A percentile compares a stretch with the other conserved stretches of the same genome.
Conservation (phyloP, 2,329 filamentous ascomycete genomes). For the Salinomyces thailandicus region DNA sequence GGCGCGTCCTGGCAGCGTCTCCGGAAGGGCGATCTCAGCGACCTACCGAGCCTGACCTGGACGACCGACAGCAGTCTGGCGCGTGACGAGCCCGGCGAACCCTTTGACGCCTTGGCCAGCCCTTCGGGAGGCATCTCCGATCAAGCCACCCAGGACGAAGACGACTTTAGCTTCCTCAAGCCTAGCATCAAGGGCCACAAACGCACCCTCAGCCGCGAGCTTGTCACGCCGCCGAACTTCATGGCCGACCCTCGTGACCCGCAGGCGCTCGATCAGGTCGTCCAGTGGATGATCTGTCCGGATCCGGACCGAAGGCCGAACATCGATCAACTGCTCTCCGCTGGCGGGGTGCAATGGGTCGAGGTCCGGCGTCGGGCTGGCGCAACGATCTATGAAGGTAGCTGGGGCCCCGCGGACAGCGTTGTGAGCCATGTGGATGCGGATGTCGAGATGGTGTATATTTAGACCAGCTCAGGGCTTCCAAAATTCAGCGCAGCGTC, state of each 20-base stretch:
- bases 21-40: constrained; percentile 77
- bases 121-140: constrained; percentile 18
- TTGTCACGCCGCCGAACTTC: constrained; percentile 66
- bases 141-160: constrained; percentile 23
- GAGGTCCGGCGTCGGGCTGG: constrained; percentile 65
- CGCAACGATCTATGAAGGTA: constrained; percentile 92
- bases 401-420: constrained; percentile 73
- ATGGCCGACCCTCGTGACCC: constrained; percentile 69
- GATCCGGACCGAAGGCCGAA: constrained; percentile 63
- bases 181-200: constrained; percentile 17
- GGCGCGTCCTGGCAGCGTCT: constrained; percentile 84
- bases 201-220: constrained; percentile 36
- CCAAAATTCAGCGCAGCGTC: no score
- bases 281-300: constrained; percentile 78
- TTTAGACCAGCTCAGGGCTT: no score
- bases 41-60: constrained; percentile 79
- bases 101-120: constrained; percentile 27
- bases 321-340: constrained; percentile 60
- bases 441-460: constrained; percentile 53
- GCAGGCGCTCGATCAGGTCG: constrained; percentile 71
- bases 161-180: constrained; percentile 30
- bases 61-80: constrained; percentile 59
- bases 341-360: constrained; percentile 72
- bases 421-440: constrained; percentile 43
- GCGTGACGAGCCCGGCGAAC: constrained; percentile 65